phyloP scores from a whole-genome alignment of 495 filamentous ascomycete species.

The Lichina pygmaea region DNA sequence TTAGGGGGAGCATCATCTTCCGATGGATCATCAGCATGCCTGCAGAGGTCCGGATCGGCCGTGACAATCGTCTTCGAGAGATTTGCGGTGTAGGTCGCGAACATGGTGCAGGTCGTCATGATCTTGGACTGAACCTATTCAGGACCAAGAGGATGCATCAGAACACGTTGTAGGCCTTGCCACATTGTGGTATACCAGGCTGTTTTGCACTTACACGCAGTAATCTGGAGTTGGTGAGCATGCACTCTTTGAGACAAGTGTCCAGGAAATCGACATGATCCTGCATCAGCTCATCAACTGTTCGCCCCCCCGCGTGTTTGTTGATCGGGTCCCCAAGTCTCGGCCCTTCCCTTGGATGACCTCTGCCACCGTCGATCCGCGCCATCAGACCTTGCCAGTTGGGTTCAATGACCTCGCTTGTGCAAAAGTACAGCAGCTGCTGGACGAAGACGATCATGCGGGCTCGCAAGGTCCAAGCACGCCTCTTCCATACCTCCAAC shows the following conservation, averaged over 20 bases:
- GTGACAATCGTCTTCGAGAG: constrained; percentile 54
- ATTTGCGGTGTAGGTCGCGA: constrained; percentile 59
- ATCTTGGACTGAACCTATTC: constrained; percentile 80
- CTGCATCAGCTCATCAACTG: constrained; percentile 95
- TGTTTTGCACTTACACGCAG: constrained; percentile 34
- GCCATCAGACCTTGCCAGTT: constrained; percentile 90
- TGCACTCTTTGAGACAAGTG: constrained; percentile 94
- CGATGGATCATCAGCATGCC: neutral
- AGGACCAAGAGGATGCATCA: neutral
- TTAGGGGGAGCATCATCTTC: constrained; percentile 18
- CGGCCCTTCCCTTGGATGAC: constrained; percentile 6
- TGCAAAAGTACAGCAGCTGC: constrained; percentile 88
- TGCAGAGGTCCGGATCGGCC: constrained; percentile 33
- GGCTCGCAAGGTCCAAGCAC: constrained; percentile 72
- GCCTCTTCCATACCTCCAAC: constrained; percentile 77
- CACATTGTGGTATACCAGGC: too few species aligned
- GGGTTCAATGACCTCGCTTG: constrained; percentile 86
- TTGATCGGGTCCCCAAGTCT: constrained; percentile 4
- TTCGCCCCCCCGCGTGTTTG: constrained; percentile 24
- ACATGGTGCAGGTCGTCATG: constrained; percentile 75
- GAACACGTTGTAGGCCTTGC: neutral
- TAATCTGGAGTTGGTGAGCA: constrained; percentile 88
- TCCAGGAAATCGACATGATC: constrained; percentile 97
- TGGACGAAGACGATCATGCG: constrained; percentile 95
- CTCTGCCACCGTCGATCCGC: constrained; percentile 28